A percentile compares a stretch with the other conserved stretches of the same genome.
These are phyloP conservation scores for Myxozyma geophila DNA, from an alignment of 805 yeast genomes.

Conservation along the genomic window DNA sequence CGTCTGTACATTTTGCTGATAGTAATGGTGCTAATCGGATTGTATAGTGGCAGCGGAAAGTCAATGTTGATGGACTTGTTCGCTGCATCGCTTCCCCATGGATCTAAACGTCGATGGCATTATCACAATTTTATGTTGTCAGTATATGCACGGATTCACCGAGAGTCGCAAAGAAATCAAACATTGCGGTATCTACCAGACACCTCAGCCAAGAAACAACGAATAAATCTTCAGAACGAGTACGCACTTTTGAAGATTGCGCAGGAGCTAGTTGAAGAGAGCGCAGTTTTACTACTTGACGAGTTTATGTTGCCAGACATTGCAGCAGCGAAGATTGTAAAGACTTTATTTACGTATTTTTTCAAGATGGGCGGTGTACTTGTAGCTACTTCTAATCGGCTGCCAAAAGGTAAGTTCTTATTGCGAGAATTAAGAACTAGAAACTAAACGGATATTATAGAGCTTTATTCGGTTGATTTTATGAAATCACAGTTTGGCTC, in stretches of 20 bases:
- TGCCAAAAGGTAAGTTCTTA: constrained; percentile 54
- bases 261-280: constrained; percentile 60
- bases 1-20: neutral
- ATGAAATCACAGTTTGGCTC: constrained; percentile 60
- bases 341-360: constrained; percentile 66
- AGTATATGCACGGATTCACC: constrained; percentile 67
- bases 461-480: constrained; percentile 68
- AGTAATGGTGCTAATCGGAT: neutral
- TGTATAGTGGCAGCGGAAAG: constrained; percentile 63
- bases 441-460: constrained; percentile 8
- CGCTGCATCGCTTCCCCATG: constrained; percentile 66
- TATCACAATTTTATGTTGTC: constrained; percentile 70
- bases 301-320: constrained; percentile 80
- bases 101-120: constrained; percentile 70
- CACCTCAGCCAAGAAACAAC: constrained; percentile 39
- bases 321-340: constrained; percentile 71
- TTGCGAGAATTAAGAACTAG: too few species aligned
- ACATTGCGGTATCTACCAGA: neutral
- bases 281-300: constrained; percentile 65
- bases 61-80: constrained; percentile 75
- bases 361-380: constrained; percentile 76
- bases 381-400: constrained; percentile 72
- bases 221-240: constrained; percentile 56
- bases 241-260: constrained; percentile 70
- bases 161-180: constrained; percentile 22